phyloP scores from a whole-genome alignment of 495 filamentous ascomycete species.

The Glutinoglossum americanum region DNA sequence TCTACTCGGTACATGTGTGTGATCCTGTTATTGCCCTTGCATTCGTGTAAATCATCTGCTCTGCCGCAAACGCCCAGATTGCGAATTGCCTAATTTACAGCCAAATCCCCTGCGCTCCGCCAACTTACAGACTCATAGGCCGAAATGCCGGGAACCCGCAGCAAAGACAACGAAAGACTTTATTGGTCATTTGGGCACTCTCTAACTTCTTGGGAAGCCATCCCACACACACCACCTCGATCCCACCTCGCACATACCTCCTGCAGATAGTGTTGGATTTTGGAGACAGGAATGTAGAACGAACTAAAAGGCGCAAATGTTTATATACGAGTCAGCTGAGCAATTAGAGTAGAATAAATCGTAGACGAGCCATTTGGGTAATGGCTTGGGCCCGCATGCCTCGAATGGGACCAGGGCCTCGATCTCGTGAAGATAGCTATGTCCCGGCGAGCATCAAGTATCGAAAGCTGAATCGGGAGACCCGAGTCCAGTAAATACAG shows the following conservation, averaged over 20 bases:
- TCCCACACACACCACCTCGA: too few species aligned
- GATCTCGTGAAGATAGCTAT: too few species aligned
- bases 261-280: background rate
- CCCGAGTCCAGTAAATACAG: background rate
- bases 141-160: background rate
- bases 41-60: background rate
- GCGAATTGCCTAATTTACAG: background rate
- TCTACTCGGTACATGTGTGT: constrained; percentile 1
- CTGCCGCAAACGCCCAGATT: constrained; percentile 1
- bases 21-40: background rate
- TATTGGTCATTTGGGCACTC: background rate
- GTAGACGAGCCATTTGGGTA: background rate
- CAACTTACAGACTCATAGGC: background rate
- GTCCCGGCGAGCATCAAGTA: too few species aligned
- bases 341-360: background rate
- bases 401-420: background rate
- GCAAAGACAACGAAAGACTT: background rate
- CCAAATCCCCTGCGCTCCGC: background rate
- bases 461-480: background rate
- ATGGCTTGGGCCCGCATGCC: background rate
- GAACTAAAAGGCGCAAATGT: background rate
- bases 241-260: background rate
- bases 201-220: background rate
- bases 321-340: background rate
- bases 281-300: too few species aligned